Percentiles rank a stretch among this genome's conserved stretches.
Conservation (phyloP, 441 rosid genomes). For the Arabidopsis hybrid region DNA sequence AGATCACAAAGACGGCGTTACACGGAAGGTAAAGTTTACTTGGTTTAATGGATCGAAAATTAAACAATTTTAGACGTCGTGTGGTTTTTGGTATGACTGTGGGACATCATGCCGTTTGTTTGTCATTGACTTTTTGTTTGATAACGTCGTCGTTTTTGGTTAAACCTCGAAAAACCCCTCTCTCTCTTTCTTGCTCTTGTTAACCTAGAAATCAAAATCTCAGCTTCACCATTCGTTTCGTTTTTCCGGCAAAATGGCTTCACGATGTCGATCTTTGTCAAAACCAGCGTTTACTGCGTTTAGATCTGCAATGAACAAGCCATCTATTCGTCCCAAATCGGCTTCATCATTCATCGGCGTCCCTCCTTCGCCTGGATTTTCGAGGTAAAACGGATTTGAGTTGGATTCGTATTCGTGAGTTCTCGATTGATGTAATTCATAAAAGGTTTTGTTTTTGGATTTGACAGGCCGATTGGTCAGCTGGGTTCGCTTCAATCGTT, state of each 20-base stretch:
- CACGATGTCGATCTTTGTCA: constrained; percentile 70
- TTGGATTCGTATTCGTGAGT: constrained; percentile 11
- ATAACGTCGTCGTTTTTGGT: constrained; percentile 8
- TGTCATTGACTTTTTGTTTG: background rate
- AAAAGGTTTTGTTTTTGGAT: background rate
- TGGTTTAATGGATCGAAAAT: background rate
- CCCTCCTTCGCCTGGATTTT: constrained; percentile 54
- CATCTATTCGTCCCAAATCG: constrained; percentile 53
- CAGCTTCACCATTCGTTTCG: constrained; percentile 14
- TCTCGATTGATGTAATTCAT: background rate
- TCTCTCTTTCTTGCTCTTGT: background rate
- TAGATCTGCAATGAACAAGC: constrained; percentile 62
- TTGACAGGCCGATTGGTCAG: constrained; percentile 63
- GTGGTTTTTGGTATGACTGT: background rate
- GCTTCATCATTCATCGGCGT: constrained; percentile 52
- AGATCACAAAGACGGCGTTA: constrained; percentile 40
- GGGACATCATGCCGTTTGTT: constrained; percentile 21
- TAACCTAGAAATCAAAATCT: constrained; percentile 24
- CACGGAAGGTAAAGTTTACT: constrained; percentile 29
- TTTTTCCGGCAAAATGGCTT: constrained; percentile 63
- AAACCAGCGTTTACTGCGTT: constrained; percentile 61
- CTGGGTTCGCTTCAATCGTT: constrained; percentile 81
- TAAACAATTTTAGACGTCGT: background rate
- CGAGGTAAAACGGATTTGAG: constrained; percentile 50
- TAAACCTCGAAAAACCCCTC: constrained; percentile 42